Evolutionary conservation across 495 filamentous ascomycete genomes (phyloP), one percentile per base, ranked within the genome.

Genomic region (Aspergillus haitiensis): DNA sequence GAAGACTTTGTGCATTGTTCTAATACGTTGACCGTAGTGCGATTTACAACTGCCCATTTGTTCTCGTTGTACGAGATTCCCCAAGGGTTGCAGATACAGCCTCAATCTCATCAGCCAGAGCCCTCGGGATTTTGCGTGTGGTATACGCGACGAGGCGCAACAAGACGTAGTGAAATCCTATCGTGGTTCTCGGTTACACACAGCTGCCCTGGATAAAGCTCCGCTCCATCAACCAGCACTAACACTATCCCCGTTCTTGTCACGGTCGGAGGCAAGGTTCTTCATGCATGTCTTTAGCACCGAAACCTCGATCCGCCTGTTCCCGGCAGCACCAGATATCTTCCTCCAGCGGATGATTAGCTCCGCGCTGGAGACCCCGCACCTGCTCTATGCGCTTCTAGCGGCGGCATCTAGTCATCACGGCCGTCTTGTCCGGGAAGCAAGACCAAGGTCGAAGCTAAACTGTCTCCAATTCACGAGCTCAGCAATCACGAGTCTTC

Each of bases 401-500:
- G 71, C 71, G 10, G 49, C 61, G 3, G 66, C 70, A 0, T 66
- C 64, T 35, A 71, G 71, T 21, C 71, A 74, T 40, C 71, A 74
- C 27, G 55, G 66, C 13, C 70, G 71, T 12, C 62, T 72, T 10
- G 40, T 71, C 2, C 52, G 61, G 42, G 67, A 70, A 5, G 49
- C 52, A 1, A 49, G 53, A 0, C 45, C 61, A n/a, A 54, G 21
- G 7, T 60, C 68, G 1, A 45, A 46, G 12, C 52, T 61, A 1
- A 62, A 57, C 1, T 64, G 57, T 48, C 39, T 74, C 15, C 72
- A 64, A 55, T 74, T 68, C 34, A 74, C 72, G 1, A 74, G 69
- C 47, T n/a, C 60, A 21, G 67, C 72, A 4, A 72, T 74, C 27
- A 64, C 70, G 3, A 61, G 61, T 15, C 54, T 74, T 4, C 62